Evolutionary conservation across 2,329 filamentous ascomycete genomes (phyloP), one percentile per base, ranked within the genome.

Genomic region (Fonsecaea erecta): DNA sequence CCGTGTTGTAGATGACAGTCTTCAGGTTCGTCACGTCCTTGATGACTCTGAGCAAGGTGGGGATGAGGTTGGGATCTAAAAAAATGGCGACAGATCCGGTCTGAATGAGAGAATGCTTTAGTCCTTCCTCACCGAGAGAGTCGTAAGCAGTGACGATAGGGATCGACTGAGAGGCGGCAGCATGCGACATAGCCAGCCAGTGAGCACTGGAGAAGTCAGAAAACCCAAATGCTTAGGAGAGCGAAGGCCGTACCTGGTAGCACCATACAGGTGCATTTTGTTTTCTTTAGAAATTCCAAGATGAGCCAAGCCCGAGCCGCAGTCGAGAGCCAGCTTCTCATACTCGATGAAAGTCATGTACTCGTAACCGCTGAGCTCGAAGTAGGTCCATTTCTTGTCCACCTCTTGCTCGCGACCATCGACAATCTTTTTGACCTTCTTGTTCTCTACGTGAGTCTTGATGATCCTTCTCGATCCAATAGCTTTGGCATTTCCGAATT

Each of bases 331-430:
- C 68, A 88, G 83, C 73, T 87, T 83, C 79, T 91, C 86, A 75
- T 94, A 95, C 79, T 96, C 89, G 73, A 85, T 83, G 79, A 93
- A 96, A 72, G 87, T 92, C 74, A 90, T 82, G 82, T 88, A 96
- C 52, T 84, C 83, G 81, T 90, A 97, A 55, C 83, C 82, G 67
- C 90, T 89, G 71, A 96, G 87, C 83, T 97, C 93, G 72, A 92
- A 96, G 79, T 88, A 96, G 60, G 89, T 88, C 93, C 93, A 97
- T 77, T 94, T 87, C 86, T 96, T 97, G 69, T 96, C 91, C 35
- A 95, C 87, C 80, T 93, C 86, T 70, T 84, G 82, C 77, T 92
- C 85, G 76, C 90, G 85, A 71, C 93, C 93, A 74, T 96, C 91
- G 64, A 96, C 82, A 57, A 92, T 84, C 85, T 96, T 97, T 84